Base-by-base conservation (phyloP, 2,329 filamentous ascomycete genomes). In the Aspergillus texensis region DNA sequence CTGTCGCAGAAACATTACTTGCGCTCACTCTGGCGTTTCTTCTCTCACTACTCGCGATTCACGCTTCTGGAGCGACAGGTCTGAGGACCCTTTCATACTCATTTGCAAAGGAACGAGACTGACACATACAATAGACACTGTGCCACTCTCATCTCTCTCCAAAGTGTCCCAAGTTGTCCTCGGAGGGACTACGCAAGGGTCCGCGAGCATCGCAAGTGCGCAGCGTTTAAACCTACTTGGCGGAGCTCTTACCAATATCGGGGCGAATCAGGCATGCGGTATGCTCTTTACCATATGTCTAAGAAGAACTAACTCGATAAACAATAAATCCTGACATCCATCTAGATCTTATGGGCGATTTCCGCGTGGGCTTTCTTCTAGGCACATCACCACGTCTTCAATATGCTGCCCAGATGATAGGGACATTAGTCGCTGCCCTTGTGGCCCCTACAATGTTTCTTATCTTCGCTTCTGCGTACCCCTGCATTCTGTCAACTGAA, bases 281-380 rank as follows among this genome's bases (percentile, higher is more conserved):
- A 57, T 19, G 55, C 10, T 46, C 55, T 55, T 16, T 24, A n/a
- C n/a, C n/a, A 10, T 26, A 16, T 1, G 16, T 5, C 21, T 41
- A 19, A 28, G 34, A 24, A 24, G 11, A 24, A 21, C 3, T 4
- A 21, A 24, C 6, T 16, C 4, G 11, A 45, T 45, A 24, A 2
- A 11, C n/a, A 45, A 45, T 45, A 24, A 3, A 24, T 45, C 21
- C 43, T 46, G 10, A 46, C 43, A 6, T 14, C 43, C n/a, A 6
- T 12, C 43, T 46, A 57, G 55, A 57, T 14, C 55, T 57, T 14
- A 61, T 61, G 52, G 50, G 59, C 11, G 60, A 58, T 32, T 62
- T 62, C 36, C 60, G 60, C 16, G 55, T 58, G 11, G 60, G 60
- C 11, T 62, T 53, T 41, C 60, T 62, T 21, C 60, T 62, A 4